These are phyloP conservation scores for Leucocoprinus leucothites DNA, from an alignment of 768 basidiomycete genomes.

Conservation along the genomic window DNA sequence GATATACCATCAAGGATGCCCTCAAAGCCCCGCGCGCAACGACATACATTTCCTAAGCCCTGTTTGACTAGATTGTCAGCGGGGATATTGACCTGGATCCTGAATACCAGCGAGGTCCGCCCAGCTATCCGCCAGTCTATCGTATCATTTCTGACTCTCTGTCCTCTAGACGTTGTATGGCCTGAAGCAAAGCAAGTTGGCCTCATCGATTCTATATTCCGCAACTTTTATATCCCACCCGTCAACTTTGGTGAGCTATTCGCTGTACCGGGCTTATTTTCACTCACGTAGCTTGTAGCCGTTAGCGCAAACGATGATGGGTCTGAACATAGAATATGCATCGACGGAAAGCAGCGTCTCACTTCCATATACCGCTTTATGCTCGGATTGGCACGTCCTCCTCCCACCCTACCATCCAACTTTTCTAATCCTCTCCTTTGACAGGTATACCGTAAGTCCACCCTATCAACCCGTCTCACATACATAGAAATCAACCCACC, in stretches of 20 bases:
- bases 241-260: conserved; percentile 59
- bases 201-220: conserved; percentile 74
- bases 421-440: neutral
- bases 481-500: neutral
- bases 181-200: conserved; percentile 70
- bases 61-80: conserved; percentile 64
- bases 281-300: conserved; percentile 26
- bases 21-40: conserved; percentile 57
- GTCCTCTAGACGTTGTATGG: conserved; percentile 69
- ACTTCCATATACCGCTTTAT: conserved; percentile 77
- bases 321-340: conserved; percentile 61
- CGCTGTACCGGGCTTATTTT: neutral
- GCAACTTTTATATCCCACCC: conserved; percentile 65
- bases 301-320: conserved; percentile 57
- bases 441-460: conserved; percentile 53
- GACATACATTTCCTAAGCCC: conserved; percentile 59
- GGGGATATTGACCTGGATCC: conserved; percentile 69
- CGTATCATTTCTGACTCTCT: neutral
- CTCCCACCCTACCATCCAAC: conserved; percentile 9
- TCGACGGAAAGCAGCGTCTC: conserved; percentile 80
- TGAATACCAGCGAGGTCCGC: conserved; percentile 72
- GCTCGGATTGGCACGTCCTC: conserved; percentile 54
- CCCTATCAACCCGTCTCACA: neutral
- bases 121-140: conserved; percentile 1
- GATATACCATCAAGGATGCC: conserved; percentile 39